These are phyloP conservation scores for Camellia oleifera DNA, from an alignment of 179 eudicot species.

Conservation along the genomic window DNA sequence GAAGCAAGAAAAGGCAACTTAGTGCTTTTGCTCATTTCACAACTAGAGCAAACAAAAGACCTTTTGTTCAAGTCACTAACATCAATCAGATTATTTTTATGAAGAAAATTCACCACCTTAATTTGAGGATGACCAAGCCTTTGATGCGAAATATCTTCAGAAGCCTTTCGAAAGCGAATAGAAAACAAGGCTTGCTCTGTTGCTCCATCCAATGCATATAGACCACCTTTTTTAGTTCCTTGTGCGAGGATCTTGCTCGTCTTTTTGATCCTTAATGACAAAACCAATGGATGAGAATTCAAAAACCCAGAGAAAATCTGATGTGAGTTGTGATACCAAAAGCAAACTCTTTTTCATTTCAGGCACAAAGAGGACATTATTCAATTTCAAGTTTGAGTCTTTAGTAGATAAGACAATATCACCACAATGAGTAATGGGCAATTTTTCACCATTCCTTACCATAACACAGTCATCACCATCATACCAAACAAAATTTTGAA, in stretches of 20 bases:
- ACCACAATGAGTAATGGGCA: neutral
- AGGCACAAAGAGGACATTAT: neutral
- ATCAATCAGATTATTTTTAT: neutral
- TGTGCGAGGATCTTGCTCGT: neutral
- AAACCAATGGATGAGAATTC: neutral
- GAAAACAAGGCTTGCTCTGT: neutral
- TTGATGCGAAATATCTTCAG: neutral
- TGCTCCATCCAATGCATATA: neutral
- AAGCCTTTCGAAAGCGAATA: neutral
- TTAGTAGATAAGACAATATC: neutral
- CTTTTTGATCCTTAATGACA: neutral
- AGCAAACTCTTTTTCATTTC: neutral
- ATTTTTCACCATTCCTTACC: too few relatives aligned
- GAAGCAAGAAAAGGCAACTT: neutral
- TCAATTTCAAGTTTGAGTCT: neutral
- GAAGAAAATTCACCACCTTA: neutral
- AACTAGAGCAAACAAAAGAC: neutral
- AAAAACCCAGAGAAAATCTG: neutral
- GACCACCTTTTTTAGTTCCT: neutral
- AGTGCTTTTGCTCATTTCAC: neutral
- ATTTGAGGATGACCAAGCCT: neutral
- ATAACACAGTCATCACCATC: neutral
- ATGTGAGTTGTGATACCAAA: neutral
- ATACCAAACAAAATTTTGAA: neutral
- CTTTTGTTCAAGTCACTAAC: neutral